These are phyloP conservation scores for Paramecium caudatum DNA, from an alignment of 73 alveolate genomes.

Conservation along the genomic window DNA sequence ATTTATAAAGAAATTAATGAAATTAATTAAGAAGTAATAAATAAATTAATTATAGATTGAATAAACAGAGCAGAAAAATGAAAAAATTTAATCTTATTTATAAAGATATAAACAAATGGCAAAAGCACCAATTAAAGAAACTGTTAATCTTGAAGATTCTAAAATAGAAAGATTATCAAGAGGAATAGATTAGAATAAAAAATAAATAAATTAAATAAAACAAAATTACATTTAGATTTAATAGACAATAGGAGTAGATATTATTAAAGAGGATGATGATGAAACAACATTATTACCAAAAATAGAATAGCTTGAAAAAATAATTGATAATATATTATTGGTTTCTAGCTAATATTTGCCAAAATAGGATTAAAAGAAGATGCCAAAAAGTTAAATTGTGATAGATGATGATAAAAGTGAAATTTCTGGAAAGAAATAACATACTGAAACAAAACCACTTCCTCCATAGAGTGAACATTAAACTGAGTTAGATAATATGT, in stretches of 20 bases:
- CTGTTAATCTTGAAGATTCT: background rate
- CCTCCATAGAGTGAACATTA: background rate
- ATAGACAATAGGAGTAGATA: slow-evolving; percentile 18
- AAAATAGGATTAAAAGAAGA: background rate
- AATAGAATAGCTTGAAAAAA: slow-evolving; percentile 53
- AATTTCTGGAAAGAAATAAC: background rate
- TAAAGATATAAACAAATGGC: slow-evolving; percentile 21
- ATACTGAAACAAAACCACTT: slow-evolving; percentile 37
- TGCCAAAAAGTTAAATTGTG: background rate
- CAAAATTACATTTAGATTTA: background rate
- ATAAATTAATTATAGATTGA: background rate
- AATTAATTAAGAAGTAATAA: slow-evolving; percentile 15
- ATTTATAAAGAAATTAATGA: slow-evolving; percentile 45
- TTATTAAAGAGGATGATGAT: slow-evolving; percentile 53
- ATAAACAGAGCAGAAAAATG: slow-evolving; percentile 37
- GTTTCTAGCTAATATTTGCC: slow-evolving; percentile 48
- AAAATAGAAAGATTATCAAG: background rate
- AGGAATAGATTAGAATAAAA: background rate
- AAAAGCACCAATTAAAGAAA: slow-evolving; percentile 36
- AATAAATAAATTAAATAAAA: background rate
- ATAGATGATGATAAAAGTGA: slow-evolving; percentile 44
- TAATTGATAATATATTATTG: slow-evolving; percentile 32
- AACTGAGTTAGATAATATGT: slow-evolving; percentile 17
- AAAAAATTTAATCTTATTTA: background rate
- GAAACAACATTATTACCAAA: slow-evolving; percentile 25